Evolutionary conservation across 2,329 filamentous ascomycete genomes (phyloP), one percentile per base, ranked within the genome.

Genomic region (Ophiostoma ips): DNA sequence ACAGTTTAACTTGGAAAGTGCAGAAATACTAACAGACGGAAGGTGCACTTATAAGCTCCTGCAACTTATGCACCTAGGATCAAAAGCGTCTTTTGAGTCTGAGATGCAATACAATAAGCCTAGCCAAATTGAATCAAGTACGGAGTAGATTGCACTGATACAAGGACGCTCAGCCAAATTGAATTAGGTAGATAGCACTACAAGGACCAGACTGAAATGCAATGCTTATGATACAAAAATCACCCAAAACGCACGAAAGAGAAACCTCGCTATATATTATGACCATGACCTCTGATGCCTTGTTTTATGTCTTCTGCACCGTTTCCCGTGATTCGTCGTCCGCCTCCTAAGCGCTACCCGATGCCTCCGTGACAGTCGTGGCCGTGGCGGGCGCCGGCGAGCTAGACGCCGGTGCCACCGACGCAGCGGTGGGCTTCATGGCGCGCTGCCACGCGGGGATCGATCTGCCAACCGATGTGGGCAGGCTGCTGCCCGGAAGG

Each of bases 391-490:
- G 36, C 37, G 40, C 12, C 4, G 36, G 33, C 44, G 41, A 19
- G 7, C 43, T 15, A 33, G 51, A 16, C 5, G 48, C 8, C 18
- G 43, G 21, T 12, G 52, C 36, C 30, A 51, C 77, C 19, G 76
- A 60, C 9, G 85, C 68, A 10, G 81, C 66, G 0, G 83, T 83
- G 2, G 85, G 55, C 31, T 78, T 71, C 61, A 81, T 79, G 45
- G 83, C 81, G 72, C 87, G 76, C 66, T 89, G 84, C 84, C 84
- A 89, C 5, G 83, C 77, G 5, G 84, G 84, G 57, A 89, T 89
- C 11, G 83, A 79, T 35, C 73, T 68, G 55, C 58, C 63, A 63
- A 79, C 75, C 30, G 75, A 72, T 57, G 67, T 62, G 52, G 64
- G 62, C 36, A 62, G 21, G 66, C 33, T 58, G 16, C 30, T 34